Evolutionary conservation across 2,329 filamentous ascomycete species (phyloP).

Genomic region (Penicillium sp.): DNA sequence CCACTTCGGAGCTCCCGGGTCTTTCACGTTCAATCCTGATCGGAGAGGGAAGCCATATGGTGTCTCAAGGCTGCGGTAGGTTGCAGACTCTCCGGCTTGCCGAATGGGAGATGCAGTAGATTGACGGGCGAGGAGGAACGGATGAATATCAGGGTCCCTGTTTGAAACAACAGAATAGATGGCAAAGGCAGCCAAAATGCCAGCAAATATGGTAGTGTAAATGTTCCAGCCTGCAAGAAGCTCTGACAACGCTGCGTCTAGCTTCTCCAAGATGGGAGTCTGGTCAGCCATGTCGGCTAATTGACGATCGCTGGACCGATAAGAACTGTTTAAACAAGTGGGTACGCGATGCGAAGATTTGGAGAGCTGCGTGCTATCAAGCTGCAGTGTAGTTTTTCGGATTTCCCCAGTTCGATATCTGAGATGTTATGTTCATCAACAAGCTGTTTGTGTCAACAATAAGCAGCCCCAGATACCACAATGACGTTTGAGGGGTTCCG

Average conservation of each 20-base stretch:
- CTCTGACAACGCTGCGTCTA: constrained; percentile 71
- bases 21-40: constrained; percentile 78
- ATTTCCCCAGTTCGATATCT: not conserved
- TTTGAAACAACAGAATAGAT: constrained; percentile 70
- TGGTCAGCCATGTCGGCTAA: constrained; percentile 38
- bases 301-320: constrained; percentile 10
- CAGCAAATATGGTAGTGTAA: constrained; percentile 72
- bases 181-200: constrained; percentile 66
- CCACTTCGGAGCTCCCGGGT: constrained; percentile 79
- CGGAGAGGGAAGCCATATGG: constrained; percentile 83
- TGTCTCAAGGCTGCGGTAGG: constrained; percentile 80
- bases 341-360: not conserved
- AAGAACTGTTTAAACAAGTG: not conserved
- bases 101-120: constrained; percentile 75
- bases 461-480: constrained; percentile 10
- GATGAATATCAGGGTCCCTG: constrained; percentile 86
- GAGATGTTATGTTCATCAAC: not conserved
- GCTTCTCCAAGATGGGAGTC: constrained; percentile 62
- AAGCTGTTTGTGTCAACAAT: constrained; percentile 5
- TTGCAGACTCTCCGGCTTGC: constrained; percentile 79
- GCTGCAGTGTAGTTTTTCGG: not conserved
- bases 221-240: constrained; percentile 79
- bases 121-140: constrained; percentile 85
- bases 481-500: constrained; percentile 27
- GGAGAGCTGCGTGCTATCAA: not conserved